Evolutionary conservation across 176 grass and related monocot species (phyloP), one percentile per base, ranked within the genome.

Genomic region (Secale cereale): DNA sequence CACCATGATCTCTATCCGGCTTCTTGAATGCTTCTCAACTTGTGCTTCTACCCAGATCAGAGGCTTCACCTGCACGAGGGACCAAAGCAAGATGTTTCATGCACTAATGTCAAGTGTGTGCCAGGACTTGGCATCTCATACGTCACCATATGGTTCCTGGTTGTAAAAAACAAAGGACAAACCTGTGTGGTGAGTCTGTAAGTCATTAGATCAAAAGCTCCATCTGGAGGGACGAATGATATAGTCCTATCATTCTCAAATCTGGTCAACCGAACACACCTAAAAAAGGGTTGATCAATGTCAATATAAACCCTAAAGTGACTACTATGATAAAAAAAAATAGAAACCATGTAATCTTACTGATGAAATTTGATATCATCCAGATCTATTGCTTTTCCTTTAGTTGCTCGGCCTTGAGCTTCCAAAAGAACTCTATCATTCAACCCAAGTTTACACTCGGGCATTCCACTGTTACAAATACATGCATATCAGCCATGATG

Each of bases 301-400:
- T 88, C 68, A 90, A 27, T 11, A 50, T 57, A 74, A 81, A 35
- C 25, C 25, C 2, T 81, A 29, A 56, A 4, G 26, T 60, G 73
- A 26, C 59, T 29, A 16, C 68, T 63, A 72, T 36, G 26, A 63
- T 3, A 65, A 41, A 54, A 10, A 4, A 54, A 54, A 15, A 36
- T 25, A 69, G 29, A 35, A 36, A 35, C 69, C 23, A 0, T 70
- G 46, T 11, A 6, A 81, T 50, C 92, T 93, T 83, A 98, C 95
- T 98, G 95, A 82, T 98, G 95, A 81, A 98, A 98, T 89, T 98
- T 98, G 63, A 98, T 95, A 78, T 95, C 95, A 78, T 95, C 95
- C 46, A 98, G 85, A 82, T 98, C 95, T 85, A 98, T 98, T 16
- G 95, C 93, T 85, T 98, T 98, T 76, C 95, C 95, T 89, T 98